A percentile compares a stretch with the other conserved stretches of the same genome.
Evolutionary conservation across 2,329 filamentous ascomycete genomes (phyloP).

Genomic region (Pseudopyricularia cyperi): DNA sequence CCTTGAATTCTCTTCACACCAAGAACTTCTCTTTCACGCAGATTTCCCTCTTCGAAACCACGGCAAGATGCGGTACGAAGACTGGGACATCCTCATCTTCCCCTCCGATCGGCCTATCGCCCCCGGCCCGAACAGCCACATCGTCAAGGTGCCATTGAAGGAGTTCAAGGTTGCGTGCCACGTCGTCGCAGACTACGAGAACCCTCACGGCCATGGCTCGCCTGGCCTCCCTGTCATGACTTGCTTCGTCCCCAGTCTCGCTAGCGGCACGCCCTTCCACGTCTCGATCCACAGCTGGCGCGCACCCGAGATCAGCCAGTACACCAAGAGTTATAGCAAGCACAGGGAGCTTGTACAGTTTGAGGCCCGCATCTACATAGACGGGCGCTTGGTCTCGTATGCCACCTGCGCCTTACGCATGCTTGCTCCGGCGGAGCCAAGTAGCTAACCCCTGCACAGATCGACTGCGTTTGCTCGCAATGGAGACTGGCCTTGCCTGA

Average conservation of each 20-base stretch:
- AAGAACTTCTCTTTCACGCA: too few relatives aligned
- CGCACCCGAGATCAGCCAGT: constrained; percentile 43
- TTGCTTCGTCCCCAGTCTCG: constrained; percentile 56
- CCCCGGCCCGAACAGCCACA: constrained; percentile 13
- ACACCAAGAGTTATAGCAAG: constrained; percentile 42
- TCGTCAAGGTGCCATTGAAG: constrained; percentile 57
- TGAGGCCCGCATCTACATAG: constrained; percentile 55
- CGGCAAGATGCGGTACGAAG: constrained; percentile 62
- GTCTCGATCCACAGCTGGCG: constrained; percentile 68
- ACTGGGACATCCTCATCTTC: constrained; percentile 80
- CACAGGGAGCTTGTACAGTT: constrained; percentile 44
- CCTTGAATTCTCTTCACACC: too few relatives aligned
- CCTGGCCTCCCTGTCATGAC: constrained; percentile 52
- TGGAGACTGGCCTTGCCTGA: constrained; percentile 35
- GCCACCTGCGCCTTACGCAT: neutral
- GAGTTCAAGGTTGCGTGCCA: constrained; percentile 75
- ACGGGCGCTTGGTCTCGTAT: constrained; percentile 51
- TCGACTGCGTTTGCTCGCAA: constrained; percentile 40
- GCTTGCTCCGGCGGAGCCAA: neutral
- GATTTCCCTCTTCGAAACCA: too few relatives aligned
- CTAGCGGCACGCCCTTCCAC: constrained; percentile 45
- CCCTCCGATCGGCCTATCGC: constrained; percentile 24
- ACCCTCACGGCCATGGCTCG: constrained; percentile 33
- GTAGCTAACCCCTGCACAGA: constrained; percentile 17
- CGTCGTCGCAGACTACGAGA: constrained; percentile 45